Conservation (phyloP, 164 flowering plant genomes). For the Amborella trichopoda region DNA sequence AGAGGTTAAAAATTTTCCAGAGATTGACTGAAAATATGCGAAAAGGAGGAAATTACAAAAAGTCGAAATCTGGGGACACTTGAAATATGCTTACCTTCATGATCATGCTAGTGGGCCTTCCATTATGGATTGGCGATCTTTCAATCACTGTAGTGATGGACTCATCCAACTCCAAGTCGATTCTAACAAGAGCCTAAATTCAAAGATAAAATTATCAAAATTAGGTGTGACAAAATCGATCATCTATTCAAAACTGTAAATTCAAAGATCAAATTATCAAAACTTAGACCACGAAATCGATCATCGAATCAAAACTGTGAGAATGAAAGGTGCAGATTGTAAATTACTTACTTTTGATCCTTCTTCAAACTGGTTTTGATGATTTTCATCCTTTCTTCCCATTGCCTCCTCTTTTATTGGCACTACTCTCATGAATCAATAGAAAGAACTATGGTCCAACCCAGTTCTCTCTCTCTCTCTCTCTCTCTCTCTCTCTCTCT, state of each 20-base stretch:
- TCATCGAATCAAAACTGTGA: background rate
- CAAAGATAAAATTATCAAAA: background rate
- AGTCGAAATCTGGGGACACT: background rate
- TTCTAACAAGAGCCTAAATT: constrained; percentile 20
- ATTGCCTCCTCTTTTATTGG: constrained; percentile 2
- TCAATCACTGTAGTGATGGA: constrained; percentile 20
- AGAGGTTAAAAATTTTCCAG: too few species aligned
- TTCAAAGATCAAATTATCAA: background rate
- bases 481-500: too few species aligned
- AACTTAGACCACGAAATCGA: background rate
- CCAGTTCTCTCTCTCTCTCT: too few species aligned
- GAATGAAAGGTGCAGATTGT: background rate
- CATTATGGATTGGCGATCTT: constrained; percentile 23
- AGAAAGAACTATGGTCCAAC: background rate
- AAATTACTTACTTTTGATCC: constrained; percentile 23
- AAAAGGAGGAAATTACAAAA: constrained; percentile 1
- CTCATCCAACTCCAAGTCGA: constrained; percentile 22
- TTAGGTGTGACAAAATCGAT: background rate
- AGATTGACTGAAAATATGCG: background rate
- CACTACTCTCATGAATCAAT: constrained; percentile 6
- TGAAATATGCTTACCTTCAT: constrained; percentile 32
- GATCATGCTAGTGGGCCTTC: constrained; percentile 57
- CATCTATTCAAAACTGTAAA: background rate
- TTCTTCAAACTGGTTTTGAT: constrained; percentile 10
- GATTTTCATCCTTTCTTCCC: constrained; percentile 17